phyloP scores from a whole-genome alignment of 2,329 filamentous ascomycete genomes.

The Sclerotinia subarctica region DNA sequence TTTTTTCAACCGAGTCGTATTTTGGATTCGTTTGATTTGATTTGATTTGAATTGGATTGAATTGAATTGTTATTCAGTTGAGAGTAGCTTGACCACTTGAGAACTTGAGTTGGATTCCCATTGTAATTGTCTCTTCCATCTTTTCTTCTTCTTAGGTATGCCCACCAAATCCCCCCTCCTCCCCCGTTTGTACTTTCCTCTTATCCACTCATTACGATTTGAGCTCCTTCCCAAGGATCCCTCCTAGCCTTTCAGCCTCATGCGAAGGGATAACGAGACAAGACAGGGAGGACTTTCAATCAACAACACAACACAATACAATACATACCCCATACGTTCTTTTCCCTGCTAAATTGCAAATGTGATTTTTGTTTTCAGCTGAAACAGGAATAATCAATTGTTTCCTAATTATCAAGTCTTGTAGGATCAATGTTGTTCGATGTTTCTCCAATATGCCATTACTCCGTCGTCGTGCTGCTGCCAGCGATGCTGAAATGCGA shows the following conservation, averaged over 20 bases:
- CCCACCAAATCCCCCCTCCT: not conserved
- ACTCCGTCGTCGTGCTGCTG: conserved; percentile 35
- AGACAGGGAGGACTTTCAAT: not conserved
- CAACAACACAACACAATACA: not conserved
- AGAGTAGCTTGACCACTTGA: not conserved
- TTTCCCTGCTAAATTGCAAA: conserved; percentile 11
- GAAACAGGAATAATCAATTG: not conserved
- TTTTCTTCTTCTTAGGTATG: not conserved
- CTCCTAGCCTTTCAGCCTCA: conserved; percentile 19
- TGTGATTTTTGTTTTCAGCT: conserved; percentile 11
- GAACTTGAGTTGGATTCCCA: not conserved
- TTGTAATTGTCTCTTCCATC: not conserved
- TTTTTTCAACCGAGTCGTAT: not conserved
- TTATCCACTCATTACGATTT: conserved; percentile 14
- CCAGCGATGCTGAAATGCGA: conserved; percentile 36
- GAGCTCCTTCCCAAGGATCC: conserved; percentile 18
- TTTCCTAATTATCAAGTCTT: not conserved
- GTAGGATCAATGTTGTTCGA: conserved; percentile 21
- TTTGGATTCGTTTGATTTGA: not conserved
- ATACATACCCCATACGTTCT: not conserved
- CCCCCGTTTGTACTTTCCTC: conserved; percentile 9
- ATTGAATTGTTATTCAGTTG: not conserved
- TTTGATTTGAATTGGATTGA: not conserved
- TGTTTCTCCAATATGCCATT: conserved; percentile 32
- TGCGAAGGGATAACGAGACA: conserved; percentile 17